A percentile compares a stretch with the other conserved stretches of the same genome.
These are phyloP conservation scores for Corchorus capsularis DNA, from an alignment of 345 rosid species.

Conservation along the genomic window DNA sequence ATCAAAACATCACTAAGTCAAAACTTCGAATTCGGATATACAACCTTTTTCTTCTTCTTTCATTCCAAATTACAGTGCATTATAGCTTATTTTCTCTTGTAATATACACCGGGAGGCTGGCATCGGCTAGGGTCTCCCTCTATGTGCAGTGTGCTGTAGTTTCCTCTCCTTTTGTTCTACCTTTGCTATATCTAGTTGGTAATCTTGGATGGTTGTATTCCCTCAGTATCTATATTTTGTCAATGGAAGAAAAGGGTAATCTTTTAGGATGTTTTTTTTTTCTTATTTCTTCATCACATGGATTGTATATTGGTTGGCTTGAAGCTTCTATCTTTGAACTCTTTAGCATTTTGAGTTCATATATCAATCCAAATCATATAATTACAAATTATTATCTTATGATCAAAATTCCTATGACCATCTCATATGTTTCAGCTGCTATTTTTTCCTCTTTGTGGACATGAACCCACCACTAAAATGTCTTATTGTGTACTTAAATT, in stretches of 20 bases:
- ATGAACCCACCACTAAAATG: not conserved
- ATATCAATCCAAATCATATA: conserved; percentile 15
- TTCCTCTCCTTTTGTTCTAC: conserved; percentile 10
- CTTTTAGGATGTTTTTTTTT: not conserved
- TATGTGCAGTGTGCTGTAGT: conserved; percentile 14
- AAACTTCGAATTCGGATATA: not conserved
- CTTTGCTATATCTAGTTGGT: not conserved
- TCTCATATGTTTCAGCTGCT: not conserved
- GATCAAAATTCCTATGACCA: not conserved
- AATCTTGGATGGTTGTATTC: conserved; percentile 4
- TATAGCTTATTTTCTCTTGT: conserved; percentile 5
- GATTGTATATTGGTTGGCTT: conserved; percentile 9
- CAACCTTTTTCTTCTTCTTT: not conserved
- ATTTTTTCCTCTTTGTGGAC: too few species aligned
- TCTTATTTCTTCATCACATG: conserved; percentile 14
- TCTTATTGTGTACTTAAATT: not conserved
- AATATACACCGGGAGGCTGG: conserved; percentile 21
- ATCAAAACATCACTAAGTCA: conserved; percentile 38
- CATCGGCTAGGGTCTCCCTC: not conserved
- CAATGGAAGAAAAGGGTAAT: not conserved
- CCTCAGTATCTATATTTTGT: not conserved
- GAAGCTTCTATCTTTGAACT: not conserved
- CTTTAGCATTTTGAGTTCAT: conserved; percentile 27
- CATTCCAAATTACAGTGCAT: conserved; percentile 7
- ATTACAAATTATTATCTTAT: not conserved